Percentiles rank a stretch among this genome's conserved stretches.
These are phyloP conservation scores for Mycocentrospora acerina DNA, from an alignment of 2,329 filamentous ascomycete genomes.

Conservation along the genomic window DNA sequence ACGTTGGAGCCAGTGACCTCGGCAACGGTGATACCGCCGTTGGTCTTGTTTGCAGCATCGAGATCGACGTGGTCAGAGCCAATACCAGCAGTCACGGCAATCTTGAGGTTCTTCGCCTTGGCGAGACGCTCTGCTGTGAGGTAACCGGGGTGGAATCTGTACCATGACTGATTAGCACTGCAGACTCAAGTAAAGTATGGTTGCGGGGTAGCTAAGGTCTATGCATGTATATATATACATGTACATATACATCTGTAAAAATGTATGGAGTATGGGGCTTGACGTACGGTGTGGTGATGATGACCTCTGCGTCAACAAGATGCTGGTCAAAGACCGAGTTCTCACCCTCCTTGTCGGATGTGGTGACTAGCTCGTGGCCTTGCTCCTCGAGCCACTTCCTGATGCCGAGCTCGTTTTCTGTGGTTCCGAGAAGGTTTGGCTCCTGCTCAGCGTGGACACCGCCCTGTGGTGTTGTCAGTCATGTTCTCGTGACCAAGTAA, in stretches of 20 bases:
- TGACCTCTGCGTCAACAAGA: slow-evolving; percentile 94
- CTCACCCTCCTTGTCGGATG: slow-evolving; percentile 95
- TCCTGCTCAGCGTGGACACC: slow-evolving; percentile 85
- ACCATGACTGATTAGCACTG: slow-evolving; percentile 10
- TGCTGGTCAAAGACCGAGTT: slow-evolving; percentile 93
- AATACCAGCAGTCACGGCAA: slow-evolving; percentile 95
- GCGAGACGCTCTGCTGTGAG: slow-evolving; percentile 93
- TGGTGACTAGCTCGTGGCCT: slow-evolving; percentile 95
- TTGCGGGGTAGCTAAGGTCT: slow-evolving; percentile 2
- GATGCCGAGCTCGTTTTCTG: slow-evolving; percentile 96
- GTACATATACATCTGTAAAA: no score
- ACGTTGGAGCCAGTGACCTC: slow-evolving; percentile 99
- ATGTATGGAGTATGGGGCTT: no score
- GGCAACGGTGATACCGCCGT: slow-evolving; percentile 93
- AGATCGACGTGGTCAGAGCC: slow-evolving; percentile 98
- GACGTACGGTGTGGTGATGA: slow-evolving; percentile 93
- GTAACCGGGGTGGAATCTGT: slow-evolving; percentile 96
- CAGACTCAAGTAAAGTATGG: no score
- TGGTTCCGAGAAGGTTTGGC: slow-evolving; percentile 87
- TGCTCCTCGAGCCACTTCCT: slow-evolving; percentile 97
- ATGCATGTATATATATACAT: no score
- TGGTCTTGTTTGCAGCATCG: slow-evolving; percentile 95
- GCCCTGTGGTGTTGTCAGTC: slow-evolving; percentile 53
- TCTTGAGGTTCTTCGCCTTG: slow-evolving; percentile 98
- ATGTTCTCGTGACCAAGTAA: no score